These are phyloP conservation scores for Plasmodium yoelii DNA, from an alignment of 169 alveolate genomes.

Conservation along the genomic window DNA sequence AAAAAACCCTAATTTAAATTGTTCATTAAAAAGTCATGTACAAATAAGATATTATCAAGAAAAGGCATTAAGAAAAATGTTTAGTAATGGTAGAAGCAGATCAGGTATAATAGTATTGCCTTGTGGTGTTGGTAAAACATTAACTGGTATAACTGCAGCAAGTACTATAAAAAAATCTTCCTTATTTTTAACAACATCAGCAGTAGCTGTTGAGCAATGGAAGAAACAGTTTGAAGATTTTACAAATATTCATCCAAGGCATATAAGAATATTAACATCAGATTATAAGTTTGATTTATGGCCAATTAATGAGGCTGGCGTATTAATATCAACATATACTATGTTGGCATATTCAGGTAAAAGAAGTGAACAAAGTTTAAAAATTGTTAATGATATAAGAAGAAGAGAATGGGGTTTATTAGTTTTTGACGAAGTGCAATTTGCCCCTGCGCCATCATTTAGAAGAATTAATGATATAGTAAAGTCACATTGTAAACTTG, in stretches of 20 bases:
- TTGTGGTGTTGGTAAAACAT: constrained; percentile 99
- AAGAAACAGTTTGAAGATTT: constrained; percentile 90
- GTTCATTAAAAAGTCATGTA: constrained; percentile 93
- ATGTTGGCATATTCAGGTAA: constrained; percentile 95
- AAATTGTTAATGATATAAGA: constrained; percentile 89
- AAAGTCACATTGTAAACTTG: constrained; percentile 96
- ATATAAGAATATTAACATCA: constrained; percentile 95
- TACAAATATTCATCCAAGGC: constrained; percentile 91
- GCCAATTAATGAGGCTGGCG: constrained; percentile 93
- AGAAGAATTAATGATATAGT: constrained; percentile 90
- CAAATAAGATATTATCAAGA: constrained; percentile 95
- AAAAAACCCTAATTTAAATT: constrained; percentile 89
- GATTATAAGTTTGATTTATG: constrained; percentile 93
- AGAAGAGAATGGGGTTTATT: constrained; percentile 98
- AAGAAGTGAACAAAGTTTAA: constrained; percentile 91
- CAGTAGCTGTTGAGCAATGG: constrained; percentile 96
- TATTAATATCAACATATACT: constrained; percentile 96
- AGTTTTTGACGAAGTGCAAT: constrained; percentile 99
- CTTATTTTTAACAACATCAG: constrained; percentile 92
- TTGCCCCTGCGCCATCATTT: constrained; percentile 98
- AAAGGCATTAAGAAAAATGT: constrained; percentile 97
- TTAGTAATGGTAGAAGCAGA: constrained; percentile 97
- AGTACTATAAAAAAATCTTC: constrained; percentile 96
- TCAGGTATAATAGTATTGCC: constrained; percentile 99
- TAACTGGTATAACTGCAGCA: constrained; percentile 99